Evolutionary conservation across 2,329 filamentous ascomycete genomes (phyloP).

Genomic region (Paracamarosporium sp.): DNA sequence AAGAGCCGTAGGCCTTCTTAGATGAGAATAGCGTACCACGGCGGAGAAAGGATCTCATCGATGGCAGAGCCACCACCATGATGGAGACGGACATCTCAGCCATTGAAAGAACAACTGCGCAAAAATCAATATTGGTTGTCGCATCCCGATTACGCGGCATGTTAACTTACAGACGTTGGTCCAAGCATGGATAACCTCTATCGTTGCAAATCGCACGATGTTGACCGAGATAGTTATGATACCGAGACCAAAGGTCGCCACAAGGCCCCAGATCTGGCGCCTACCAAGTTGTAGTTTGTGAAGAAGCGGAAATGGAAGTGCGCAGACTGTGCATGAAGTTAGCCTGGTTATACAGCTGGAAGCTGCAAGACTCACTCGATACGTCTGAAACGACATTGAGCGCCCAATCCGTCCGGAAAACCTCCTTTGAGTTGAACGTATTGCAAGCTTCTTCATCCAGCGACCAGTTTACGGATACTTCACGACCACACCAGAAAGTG

Average conservation of each 20-base stretch:
- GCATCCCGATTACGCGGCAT: not conserved
- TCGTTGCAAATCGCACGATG: constrained; percentile 26
- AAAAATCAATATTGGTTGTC: constrained; percentile 2
- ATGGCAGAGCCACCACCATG: constrained; percentile 32
- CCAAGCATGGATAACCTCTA: constrained; percentile 29
- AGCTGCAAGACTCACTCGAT: constrained; percentile 5
- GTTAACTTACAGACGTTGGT: constrained; percentile 31
- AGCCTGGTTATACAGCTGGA: not conserved
- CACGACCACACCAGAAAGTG: constrained; percentile 16
- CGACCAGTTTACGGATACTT: constrained; percentile 29
- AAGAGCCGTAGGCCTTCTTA: constrained; percentile 21
- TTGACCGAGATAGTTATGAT: constrained; percentile 30
- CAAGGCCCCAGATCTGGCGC: constrained; percentile 29
- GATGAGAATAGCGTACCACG: constrained; percentile 26
- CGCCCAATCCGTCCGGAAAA: constrained; percentile 23
- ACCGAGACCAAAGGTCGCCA: constrained; percentile 30
- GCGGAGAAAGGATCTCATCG: constrained; percentile 29
- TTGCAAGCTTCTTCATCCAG: constrained; percentile 20
- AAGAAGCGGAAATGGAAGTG: constrained; percentile 31
- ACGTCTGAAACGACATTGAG: constrained; percentile 15
- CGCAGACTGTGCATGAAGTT: constrained; percentile 18
- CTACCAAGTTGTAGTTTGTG: constrained; percentile 23
- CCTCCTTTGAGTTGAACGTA: constrained; percentile 25
- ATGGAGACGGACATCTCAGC: constrained; percentile 34
- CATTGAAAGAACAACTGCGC: constrained; percentile 30